Base-by-base conservation (phyloP, 495 filamentous ascomycete genomes). In the Clohesyomyces aquaticus region DNA sequence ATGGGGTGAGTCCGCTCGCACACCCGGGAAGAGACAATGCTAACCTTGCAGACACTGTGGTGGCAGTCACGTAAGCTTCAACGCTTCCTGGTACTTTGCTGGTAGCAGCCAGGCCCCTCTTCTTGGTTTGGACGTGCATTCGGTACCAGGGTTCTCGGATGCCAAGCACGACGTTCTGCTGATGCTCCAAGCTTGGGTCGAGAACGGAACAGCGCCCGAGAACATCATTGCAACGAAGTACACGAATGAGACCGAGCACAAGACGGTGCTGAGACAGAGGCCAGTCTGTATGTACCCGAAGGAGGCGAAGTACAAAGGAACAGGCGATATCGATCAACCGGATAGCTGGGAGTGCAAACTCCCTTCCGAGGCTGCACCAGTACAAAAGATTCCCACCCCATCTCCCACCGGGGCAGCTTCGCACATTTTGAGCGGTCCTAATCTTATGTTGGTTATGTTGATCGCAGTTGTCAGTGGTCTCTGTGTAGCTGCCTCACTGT, bases 131-230 rank as follows among this genome's bases (percentile, higher is more conserved):
- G 53, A 21, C 19, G 62, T 52, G 22, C 59, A 53, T 21, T 51
- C 72, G 1, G 74, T 78, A 0, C 79, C 81, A 0, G 82, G 79
- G 0, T 82, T 75, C 59, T 66, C 63, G 21, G 77, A 80, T 41
- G 28, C 67, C n/a, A 66, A 76, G 29, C 77, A 82, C 59, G 80
- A 85, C 64, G 72, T 71, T 1, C 18, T 85, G 53, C 42, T 80
- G 54, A 81, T 80, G 18, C 57, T 87, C 50, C 75, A 82, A 71
- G 64, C 67, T 1, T 87, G 83, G 83, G 80, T 82, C 1, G 83
- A 85, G 71, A 25, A 68, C 3, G 69, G 55, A 4, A 58, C 10
- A 11, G 71, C 71, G 51, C 73, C 73, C 23, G 67, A 72, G 12
- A 26, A 63, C 43, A 65, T 75, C 25, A 52, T 75, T 41, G 72